Conservation (phyloP, 73 alveolate genomes). For the Durusdinium trenchii region DNA sequence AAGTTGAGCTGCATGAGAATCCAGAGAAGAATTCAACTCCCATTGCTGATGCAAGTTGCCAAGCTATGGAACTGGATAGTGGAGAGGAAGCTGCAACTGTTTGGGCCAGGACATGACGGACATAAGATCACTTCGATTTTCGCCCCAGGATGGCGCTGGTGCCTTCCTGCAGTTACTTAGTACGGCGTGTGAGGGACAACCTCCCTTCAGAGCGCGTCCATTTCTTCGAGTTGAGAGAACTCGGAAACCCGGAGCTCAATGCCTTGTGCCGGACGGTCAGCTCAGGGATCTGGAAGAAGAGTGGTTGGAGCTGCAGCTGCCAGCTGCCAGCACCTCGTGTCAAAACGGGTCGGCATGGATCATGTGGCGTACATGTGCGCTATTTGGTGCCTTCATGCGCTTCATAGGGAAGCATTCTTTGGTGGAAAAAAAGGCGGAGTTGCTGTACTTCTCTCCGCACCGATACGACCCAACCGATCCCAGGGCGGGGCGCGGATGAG, state of each 20-base stretch:
- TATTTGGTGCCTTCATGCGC: background rate
- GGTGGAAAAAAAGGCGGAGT: constrained; percentile 61
- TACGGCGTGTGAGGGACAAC: constrained; percentile 50
- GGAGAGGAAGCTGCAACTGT: no score
- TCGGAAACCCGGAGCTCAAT: constrained; percentile 48
- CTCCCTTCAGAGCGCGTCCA: background rate
- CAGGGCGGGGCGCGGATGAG: background rate
- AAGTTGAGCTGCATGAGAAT: constrained; percentile 44
- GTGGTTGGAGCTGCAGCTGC: background rate
- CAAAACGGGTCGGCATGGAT: background rate
- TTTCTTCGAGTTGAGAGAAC: constrained; percentile 32
- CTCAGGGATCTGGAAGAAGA: background rate
- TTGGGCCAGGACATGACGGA: no score
- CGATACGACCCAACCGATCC: constrained; percentile 21
- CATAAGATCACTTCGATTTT: no score
- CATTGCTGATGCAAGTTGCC: background rate
- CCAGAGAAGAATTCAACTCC: background rate
- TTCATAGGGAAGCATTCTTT: constrained; percentile 22
- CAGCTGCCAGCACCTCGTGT: background rate
- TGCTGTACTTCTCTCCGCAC: constrained; percentile 63
- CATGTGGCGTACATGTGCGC: background rate
- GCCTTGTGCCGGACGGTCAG: background rate
- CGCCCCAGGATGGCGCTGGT: constrained; percentile 27
- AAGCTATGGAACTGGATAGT: background rate
- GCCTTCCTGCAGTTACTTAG: constrained; percentile 23